Evolutionary conservation across 225 moss, liverwort and hornwort species (phyloP).

Genomic region (Rhytidiadelphus loreus): DNA sequence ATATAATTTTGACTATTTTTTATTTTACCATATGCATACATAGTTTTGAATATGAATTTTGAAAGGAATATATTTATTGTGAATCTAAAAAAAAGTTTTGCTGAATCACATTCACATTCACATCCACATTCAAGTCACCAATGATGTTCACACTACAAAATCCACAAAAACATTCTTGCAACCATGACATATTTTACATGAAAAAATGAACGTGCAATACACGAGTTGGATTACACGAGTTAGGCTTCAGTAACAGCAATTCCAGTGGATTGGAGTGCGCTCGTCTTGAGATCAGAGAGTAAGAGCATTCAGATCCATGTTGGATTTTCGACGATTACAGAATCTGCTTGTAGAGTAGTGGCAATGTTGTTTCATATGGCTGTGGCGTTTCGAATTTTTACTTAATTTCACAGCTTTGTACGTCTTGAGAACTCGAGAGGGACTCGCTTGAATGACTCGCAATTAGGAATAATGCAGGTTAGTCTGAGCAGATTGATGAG

Average conservation of each 20-base stretch:
- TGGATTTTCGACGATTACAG: background rate
- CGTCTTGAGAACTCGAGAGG: background rate
- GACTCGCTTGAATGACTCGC: background rate
- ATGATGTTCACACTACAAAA: background rate
- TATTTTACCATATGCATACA: background rate
- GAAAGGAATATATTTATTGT: background rate
- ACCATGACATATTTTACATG: background rate
- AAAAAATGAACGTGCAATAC: background rate
- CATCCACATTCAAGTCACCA: background rate
- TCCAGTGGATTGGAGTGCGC: background rate
- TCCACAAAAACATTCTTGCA: too few species aligned
- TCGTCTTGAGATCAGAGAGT: background rate
- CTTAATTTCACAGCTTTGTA: background rate
- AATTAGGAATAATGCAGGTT: background rate
- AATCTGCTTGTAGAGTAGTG: background rate
- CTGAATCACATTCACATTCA: background rate
- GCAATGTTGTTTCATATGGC: background rate
- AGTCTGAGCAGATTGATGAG: background rate
- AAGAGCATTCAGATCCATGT: background rate
- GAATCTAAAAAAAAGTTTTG: background rate
- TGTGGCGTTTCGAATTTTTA: background rate
- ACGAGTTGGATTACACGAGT: background rate
- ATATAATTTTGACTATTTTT: background rate
- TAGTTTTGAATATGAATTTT: background rate
- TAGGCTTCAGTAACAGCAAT: background rate